Percentiles rank a stretch among this genome's conserved stretches.
phyloP scores from a whole-genome alignment of 2,329 filamentous ascomycete species.

The Trichoderma hamatum region DNA sequence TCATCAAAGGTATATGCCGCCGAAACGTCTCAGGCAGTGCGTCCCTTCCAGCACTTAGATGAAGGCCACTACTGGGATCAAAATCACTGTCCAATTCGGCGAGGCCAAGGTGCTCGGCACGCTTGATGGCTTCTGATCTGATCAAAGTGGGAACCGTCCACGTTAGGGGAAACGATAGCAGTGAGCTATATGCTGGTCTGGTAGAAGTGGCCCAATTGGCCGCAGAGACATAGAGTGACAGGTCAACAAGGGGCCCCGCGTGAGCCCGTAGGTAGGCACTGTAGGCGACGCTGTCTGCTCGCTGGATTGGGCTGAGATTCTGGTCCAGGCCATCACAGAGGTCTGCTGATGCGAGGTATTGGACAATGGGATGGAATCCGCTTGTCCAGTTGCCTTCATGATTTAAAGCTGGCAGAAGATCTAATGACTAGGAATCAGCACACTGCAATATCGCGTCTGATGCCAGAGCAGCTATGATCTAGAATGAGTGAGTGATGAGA shows the following conservation, averaged over 20 bases:
- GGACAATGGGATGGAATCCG: conserved; percentile 64
- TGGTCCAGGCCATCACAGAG: conserved; percentile 45
- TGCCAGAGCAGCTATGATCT: neutral
- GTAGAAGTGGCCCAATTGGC: conserved; percentile 82
- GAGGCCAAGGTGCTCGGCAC: conserved; percentile 71
- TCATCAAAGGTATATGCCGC: conserved; percentile 42
- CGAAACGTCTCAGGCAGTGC: conserved; percentile 46
- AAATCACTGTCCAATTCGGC: conserved; percentile 67
- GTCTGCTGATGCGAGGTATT: conserved; percentile 52
- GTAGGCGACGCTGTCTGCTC: conserved; percentile 55
- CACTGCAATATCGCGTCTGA: neutral
- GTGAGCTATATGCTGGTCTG: conserved; percentile 75
- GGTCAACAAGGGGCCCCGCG: conserved; percentile 77
- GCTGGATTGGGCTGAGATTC: conserved; percentile 44
- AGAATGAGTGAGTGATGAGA: neutral
- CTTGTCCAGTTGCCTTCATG: conserved; percentile 57
- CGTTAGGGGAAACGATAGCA: conserved; percentile 84
- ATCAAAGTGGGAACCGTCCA: conserved; percentile 80
- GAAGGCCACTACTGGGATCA: conserved; percentile 43
- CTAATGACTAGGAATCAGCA: conserved; percentile 39
- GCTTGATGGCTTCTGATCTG: conserved; percentile 68
- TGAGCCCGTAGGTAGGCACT: conserved; percentile 73
- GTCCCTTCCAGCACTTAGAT: conserved; percentile 43
- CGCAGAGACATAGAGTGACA: conserved; percentile 87
- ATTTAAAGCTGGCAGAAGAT: conserved; percentile 58